A percentile compares a stretch with the other conserved stretches of the same genome.
phyloP scores from a whole-genome alignment of 2,329 filamentous ascomycete genomes.

The Verticillium isaacii region DNA sequence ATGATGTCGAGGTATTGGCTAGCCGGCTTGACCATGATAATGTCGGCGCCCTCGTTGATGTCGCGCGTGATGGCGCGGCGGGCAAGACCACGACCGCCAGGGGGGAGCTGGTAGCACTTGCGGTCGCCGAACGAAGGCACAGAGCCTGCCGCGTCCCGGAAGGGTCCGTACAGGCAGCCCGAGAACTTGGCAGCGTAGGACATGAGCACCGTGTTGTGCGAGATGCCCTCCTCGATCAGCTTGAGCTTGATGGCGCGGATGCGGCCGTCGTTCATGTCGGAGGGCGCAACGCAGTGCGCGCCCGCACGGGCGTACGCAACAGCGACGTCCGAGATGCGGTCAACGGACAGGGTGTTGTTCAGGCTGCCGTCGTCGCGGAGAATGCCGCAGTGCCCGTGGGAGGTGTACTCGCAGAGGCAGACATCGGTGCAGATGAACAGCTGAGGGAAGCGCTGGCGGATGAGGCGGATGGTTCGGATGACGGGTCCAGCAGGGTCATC shows the following conservation, averaged over 20 bases:
- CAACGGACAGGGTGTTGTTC: constrained; percentile 90
- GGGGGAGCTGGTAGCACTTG: constrained; percentile 93
- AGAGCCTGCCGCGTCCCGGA: constrained; percentile 93
- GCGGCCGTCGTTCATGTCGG: constrained; percentile 98
- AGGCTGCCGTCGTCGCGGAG: constrained; percentile 86
- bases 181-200: constrained; percentile 98
- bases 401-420: constrained; percentile 97
- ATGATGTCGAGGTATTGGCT: constrained; percentile 97
- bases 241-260: constrained; percentile 98
- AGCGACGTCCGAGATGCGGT: constrained; percentile 96
- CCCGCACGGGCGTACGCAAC: constrained; percentile 93
- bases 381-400: constrained; percentile 95
- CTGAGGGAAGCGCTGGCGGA: constrained; percentile 80
- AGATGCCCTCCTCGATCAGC: constrained; percentile 89
- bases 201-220: constrained; percentile 90
- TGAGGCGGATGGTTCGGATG: constrained; percentile 77
- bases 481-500: constrained; percentile 93
- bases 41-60: constrained; percentile 89
- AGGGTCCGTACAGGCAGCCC: constrained; percentile 92
- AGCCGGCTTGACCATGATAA: constrained; percentile 99
- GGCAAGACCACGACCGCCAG: constrained; percentile 85
- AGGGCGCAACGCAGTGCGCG: constrained; percentile 93
- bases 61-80: constrained; percentile 86
- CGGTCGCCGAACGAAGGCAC: constrained; percentile 89
- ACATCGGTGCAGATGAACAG: constrained; percentile 92